Percentiles rank a stretch among this genome's conserved stretches.
phyloP scores from a whole-genome alignment of 108 stramenopile species.

The Skeletonema costatum region DNA sequence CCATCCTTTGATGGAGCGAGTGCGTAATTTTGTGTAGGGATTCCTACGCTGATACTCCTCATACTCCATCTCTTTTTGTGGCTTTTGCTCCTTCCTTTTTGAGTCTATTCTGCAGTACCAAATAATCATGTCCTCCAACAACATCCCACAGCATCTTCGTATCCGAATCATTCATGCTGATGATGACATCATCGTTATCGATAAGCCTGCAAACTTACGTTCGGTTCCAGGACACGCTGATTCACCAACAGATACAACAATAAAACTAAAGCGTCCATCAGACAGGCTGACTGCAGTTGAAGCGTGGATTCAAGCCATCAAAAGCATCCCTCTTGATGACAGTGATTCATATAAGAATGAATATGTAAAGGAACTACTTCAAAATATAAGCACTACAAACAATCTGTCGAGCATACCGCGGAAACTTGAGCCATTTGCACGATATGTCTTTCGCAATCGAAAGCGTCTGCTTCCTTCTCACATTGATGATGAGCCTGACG shows the following conservation, averaged over 20 bases:
- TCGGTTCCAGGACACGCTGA: constrained; percentile 77
- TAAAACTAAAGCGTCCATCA: constrained; percentile 1
- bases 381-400: constrained; percentile 31
- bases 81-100: too few species aligned
- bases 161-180: constrained; percentile 64
- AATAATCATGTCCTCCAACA: background rate
- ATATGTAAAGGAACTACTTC: constrained; percentile 17
- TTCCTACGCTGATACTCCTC: too few species aligned
- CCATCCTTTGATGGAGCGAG: too few species aligned
- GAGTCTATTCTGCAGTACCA: too few species aligned
- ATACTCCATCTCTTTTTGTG: too few species aligned
- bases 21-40: too few species aligned
- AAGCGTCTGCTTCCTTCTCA: constrained; percentile 48
- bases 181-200: constrained; percentile 67
- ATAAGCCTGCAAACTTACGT: constrained; percentile 74
- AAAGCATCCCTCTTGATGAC: constrained; percentile 17
- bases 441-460: constrained; percentile 55
- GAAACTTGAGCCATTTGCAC: constrained; percentile 50
- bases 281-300: constrained; percentile 58
- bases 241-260: constrained; percentile 10
- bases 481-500: background rate
- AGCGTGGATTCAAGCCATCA: constrained; percentile 66
- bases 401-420: constrained; percentile 57
- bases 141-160: background rate
- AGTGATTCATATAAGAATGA: background rate